A percentile compares a stretch with the other conserved stretches of the same genome.
Conservation (phyloP, 768 basidiomycete genomes). For the Leccinellum albellum region DNA sequence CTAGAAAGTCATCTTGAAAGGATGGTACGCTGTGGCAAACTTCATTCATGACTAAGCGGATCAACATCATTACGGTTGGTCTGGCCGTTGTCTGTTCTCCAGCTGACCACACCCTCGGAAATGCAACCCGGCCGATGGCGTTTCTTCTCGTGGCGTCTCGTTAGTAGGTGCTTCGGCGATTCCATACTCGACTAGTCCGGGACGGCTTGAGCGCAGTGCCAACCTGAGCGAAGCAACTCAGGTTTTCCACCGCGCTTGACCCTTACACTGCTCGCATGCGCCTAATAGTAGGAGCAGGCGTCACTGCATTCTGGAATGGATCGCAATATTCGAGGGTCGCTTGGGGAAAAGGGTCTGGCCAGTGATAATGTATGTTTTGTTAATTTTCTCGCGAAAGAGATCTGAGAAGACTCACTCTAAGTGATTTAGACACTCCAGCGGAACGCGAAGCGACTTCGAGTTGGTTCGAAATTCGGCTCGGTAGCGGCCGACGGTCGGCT, state of each 20-base stretch:
- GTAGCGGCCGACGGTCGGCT: conserved; percentile 6
- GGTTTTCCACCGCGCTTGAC: not conserved
- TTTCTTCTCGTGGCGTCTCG: not conserved
- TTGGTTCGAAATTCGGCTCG: not conserved
- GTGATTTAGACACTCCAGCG: not conserved
- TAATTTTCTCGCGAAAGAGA: not conserved
- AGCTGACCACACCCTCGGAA: not conserved
- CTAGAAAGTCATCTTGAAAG: conserved; percentile 19
- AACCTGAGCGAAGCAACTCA: not conserved
- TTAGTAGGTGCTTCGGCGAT: not conserved
- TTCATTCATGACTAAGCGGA: conserved; percentile 22
- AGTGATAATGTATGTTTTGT: conserved; percentile 1
- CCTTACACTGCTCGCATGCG: not conserved
- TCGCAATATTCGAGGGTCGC: not conserved
- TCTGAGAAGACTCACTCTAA: not conserved
- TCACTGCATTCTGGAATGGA: conserved; percentile 12
- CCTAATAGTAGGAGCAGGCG: no score
- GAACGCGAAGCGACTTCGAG: not conserved
- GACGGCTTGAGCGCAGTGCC: not conserved
- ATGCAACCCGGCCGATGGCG: not conserved
- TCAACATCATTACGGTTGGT: not conserved
- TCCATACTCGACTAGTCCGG: conserved; percentile 6
- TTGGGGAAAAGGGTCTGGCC: not conserved
- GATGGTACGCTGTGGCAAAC: not conserved
- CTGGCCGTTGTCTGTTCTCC: not conserved